These are phyloP conservation scores for Xylaria palmicola DNA, from an alignment of 495 filamentous ascomycete genomes.

Conservation along the genomic window DNA sequence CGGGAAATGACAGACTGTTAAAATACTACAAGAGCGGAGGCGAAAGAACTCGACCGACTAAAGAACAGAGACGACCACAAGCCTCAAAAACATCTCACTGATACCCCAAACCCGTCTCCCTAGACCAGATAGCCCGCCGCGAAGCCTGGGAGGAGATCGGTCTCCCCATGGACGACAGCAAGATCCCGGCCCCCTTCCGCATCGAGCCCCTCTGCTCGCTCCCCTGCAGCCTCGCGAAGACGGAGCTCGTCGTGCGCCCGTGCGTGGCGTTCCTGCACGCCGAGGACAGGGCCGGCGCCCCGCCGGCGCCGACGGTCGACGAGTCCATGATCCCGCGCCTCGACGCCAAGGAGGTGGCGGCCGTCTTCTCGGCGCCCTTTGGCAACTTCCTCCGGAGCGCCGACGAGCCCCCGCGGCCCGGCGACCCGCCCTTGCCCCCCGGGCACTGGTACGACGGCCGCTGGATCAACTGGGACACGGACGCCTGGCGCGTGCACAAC, in stretches of 20 bases:
- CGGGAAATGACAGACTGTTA: neutral
- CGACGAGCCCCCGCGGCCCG: constrained; percentile 42
- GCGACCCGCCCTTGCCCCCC: constrained; percentile 40
- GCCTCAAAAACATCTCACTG: constrained; percentile 50
- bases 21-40: neutral
- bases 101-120: constrained; percentile 38
- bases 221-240: constrained; percentile 75
- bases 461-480: constrained; percentile 66
- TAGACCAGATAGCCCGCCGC: constrained; percentile 76
- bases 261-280: constrained; percentile 81
- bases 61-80: constrained; percentile 16
- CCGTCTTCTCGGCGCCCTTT: constrained; percentile 85
- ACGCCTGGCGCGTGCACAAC: constrained; percentile 76
- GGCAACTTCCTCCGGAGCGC: constrained; percentile 61
- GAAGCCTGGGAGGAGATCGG: constrained; percentile 93
- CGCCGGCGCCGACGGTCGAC: constrained; percentile 55
- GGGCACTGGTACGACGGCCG: constrained; percentile 67
- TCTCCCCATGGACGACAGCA: constrained; percentile 62
- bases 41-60: neutral
- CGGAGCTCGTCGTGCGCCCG: constrained; percentile 77
- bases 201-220: constrained; percentile 85
- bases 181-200: constrained; percentile 66
- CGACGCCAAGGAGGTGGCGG: constrained; percentile 82
- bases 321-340: constrained; percentile 72
- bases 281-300: constrained; percentile 33